Base-by-base conservation (phyloP, 768 basidiomycete species). In the Ephemerocybe angulata region DNA sequence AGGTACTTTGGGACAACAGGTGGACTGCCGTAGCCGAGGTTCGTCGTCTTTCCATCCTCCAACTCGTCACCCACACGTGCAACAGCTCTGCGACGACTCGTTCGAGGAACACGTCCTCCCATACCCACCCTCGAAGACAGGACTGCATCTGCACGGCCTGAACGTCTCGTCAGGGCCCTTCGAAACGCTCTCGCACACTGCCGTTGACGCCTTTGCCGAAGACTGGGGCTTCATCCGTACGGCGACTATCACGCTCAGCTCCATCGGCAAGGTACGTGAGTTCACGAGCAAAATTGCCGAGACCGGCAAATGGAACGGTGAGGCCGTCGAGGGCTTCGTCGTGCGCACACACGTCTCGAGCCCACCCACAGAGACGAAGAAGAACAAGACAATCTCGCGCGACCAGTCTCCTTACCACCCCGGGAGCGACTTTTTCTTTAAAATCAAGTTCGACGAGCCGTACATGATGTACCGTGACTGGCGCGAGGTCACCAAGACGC, bases 391-490 rank as follows among this genome's bases (percentile, higher is more conserved):
- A 29, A 44, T 25, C 4, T 25, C 44, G 15, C 72, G 70, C 21
- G 63, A 60, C n/a, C 56, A 64, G 17, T 78, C 82, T 1, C 94
- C 93, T 0, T 97, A 98, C 65, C 67, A 77, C 0, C 70, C 85
- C 1, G 91, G 88, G 28, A 84, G 88, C 1, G 87, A 92, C 0
- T 96, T 98, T 78, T 98, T 99, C 80, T 98, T 97, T 85, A 99
- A 99, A 67, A 80, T 98, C 74, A 99, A 99, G 68, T 98, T 98
- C 69, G 94, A 98, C 69, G 93, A 98, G 65, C 96, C 96, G 2
- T 99, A 99, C 67, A 86, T 98, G 81, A 95, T 96, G 85, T 98
- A 97, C 72, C 87, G 97, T 53, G 91, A 95, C 66, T 98, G 94
- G 93, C 81, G 96, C 53, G 96, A 98, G 70, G 78, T 95, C 50